Conservation (phyloP, 2,329 filamentous ascomycete species). For the Elsinoe perseae region DNA sequence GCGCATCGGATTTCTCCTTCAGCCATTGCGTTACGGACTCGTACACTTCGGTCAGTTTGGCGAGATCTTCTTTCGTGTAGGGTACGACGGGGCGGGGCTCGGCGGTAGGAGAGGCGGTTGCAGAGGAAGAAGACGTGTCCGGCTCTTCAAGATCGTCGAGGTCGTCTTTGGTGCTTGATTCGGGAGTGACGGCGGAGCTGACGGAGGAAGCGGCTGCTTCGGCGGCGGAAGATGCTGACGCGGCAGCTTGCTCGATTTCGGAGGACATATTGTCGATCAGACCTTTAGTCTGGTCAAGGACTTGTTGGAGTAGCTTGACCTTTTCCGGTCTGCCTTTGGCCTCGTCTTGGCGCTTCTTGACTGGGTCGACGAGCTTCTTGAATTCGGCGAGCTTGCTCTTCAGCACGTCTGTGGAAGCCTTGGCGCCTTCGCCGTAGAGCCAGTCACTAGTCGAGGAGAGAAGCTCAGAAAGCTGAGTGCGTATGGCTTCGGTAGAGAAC, state of each 20-base stretch:
- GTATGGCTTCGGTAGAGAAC: constrained; percentile 61
- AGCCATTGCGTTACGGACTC: constrained; percentile 65
- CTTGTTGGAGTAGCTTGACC: constrained; percentile 58
- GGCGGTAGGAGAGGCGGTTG: constrained; percentile 31
- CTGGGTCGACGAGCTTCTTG: constrained; percentile 67
- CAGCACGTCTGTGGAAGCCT: constrained; percentile 67
- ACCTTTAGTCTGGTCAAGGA: constrained; percentile 63
- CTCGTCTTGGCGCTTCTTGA: constrained; percentile 69
- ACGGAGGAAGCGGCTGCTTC: constrained; percentile 33
- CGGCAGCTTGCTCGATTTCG: constrained; percentile 56
- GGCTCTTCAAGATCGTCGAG: constrained; percentile 77
- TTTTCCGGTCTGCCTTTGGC: constrained; percentile 61
- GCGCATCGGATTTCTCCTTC: constrained; percentile 58
- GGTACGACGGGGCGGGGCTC: constrained; percentile 14
- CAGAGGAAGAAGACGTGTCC: constrained; percentile 35
- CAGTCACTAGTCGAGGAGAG: constrained; percentile 70
- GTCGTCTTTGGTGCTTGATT: constrained; percentile 44
- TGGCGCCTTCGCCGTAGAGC: constrained; percentile 78
- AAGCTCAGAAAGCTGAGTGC: constrained; percentile 58
- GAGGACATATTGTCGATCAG: constrained; percentile 62
- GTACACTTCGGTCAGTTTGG: constrained; percentile 54
- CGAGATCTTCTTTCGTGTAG: constrained; percentile 67
- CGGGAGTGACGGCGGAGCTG: constrained; percentile 40
- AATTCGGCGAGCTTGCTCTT: constrained; percentile 69
- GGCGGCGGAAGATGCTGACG: constrained; percentile 44